These are phyloP conservation scores for Chlorella sp. DNA, from an alignment of 139 green algal species.

Conservation along the genomic window DNA sequence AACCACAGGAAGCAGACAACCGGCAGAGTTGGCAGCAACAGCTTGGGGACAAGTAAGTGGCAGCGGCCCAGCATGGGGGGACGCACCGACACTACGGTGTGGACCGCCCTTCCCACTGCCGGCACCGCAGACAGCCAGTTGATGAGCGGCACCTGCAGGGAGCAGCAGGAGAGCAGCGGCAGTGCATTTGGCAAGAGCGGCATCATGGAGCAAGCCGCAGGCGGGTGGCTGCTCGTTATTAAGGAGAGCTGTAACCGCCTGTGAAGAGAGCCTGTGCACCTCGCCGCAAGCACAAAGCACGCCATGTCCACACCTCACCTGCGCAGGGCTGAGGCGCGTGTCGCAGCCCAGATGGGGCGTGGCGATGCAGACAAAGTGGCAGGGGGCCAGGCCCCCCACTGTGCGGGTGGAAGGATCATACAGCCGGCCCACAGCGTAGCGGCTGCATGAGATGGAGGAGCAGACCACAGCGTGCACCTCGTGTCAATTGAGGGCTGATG, in stretches of 20 bases:
- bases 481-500: background rate
- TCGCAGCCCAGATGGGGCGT: slow-evolving; percentile 88
- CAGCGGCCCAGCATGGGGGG: too few relatives aligned
- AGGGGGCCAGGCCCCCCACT: slow-evolving; percentile 58
- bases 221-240: too few relatives aligned
- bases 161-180: background rate
- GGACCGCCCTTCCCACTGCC: slow-evolving; percentile 40
- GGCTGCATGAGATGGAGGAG: background rate
- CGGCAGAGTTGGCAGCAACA: too few relatives aligned
- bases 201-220: too few relatives aligned
- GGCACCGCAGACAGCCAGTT: slow-evolving; percentile 57
- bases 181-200: too few relatives aligned
- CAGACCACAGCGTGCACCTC: background rate
- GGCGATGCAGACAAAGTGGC: slow-evolving; percentile 84
- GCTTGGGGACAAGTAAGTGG: too few relatives aligned
- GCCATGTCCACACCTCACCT: slow-evolving; percentile 70
- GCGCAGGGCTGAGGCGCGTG: slow-evolving; percentile 50
- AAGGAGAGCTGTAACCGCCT: too few relatives aligned
- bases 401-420: slow-evolving; percentile 8
- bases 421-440: slow-evolving; percentile 15
- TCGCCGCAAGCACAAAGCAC: too few relatives aligned
- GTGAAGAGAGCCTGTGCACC: too few relatives aligned
- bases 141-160: slow-evolving; percentile 78
- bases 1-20: too few relatives aligned
- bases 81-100: slow-evolving; percentile 37